A percentile compares a stretch with the other conserved stretches of the same genome.
phyloP scores from a whole-genome alignment of 1,284 basidiomycete species.

The Ustilago vetiveriae region DNA sequence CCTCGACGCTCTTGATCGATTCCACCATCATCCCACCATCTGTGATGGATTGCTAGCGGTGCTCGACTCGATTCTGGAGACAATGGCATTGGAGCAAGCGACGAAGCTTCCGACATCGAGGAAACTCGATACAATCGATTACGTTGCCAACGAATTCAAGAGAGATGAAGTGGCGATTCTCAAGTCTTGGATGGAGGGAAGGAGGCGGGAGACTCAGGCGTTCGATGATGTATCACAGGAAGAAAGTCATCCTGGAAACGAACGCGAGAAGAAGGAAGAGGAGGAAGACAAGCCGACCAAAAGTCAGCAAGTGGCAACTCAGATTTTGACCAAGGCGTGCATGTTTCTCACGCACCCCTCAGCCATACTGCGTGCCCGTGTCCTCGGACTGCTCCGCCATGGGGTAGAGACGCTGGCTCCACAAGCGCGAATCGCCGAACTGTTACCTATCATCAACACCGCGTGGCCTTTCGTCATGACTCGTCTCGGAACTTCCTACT shows the following conservation, averaged over 20 bases:
- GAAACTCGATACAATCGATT: background rate
- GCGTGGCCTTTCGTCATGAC: constrained; percentile 62
- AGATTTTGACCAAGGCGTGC: constrained; percentile 36
- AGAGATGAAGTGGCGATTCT: constrained; percentile 14
- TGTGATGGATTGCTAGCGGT: constrained; percentile 57
- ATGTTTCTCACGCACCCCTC: constrained; percentile 52
- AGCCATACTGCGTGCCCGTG: constrained; percentile 29
- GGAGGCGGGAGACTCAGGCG: background rate
- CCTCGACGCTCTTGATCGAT: constrained; percentile 62
- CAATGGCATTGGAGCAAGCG: constrained; percentile 41
- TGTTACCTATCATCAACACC: constrained; percentile 56
- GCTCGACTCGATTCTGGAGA: constrained; percentile 53
- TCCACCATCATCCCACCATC: constrained; percentile 54
- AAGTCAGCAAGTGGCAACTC: constrained; percentile 32
- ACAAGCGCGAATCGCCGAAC: constrained; percentile 42
- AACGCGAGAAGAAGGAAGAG: constrained; percentile 10
- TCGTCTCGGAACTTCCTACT: constrained; percentile 47
- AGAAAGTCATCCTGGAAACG: background rate
- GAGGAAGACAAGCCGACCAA: constrained; percentile 37
- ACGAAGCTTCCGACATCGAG: background rate
- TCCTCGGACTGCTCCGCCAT: constrained; percentile 38
- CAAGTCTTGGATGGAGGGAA: constrained; percentile 10
- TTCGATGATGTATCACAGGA: constrained; percentile 1
- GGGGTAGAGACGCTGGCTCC: constrained; percentile 45
- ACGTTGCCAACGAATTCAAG: background rate